phyloP scores from a whole-genome alignment of 345 rosid genomes.

The Isatis tinctoria region DNA sequence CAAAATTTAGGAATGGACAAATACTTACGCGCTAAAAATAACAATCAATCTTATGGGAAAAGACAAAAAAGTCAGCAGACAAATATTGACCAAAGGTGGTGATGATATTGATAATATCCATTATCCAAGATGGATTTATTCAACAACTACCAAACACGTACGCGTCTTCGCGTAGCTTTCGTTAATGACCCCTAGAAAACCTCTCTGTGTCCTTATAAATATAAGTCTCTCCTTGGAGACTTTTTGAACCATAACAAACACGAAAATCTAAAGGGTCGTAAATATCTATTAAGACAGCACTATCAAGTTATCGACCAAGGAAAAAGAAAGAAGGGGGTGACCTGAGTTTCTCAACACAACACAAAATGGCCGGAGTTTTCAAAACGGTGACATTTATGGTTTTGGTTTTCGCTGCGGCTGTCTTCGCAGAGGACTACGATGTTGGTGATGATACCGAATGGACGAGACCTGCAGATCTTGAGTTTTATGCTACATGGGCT shows the following conservation, averaged over 20 bases:
- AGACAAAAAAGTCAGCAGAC: background rate
- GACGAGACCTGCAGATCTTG: constrained; percentile 8
- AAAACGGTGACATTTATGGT: constrained; percentile 18
- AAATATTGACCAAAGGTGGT: constrained; percentile 15
- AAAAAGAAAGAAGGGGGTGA: constrained; percentile 15
- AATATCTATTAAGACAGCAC: background rate
- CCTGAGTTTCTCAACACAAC: constrained; percentile 29
- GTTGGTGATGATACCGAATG: constrained; percentile 34
- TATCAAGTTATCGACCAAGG: constrained; percentile 1
- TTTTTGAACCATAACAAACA: constrained; percentile 10
- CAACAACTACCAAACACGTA: constrained; percentile 9
- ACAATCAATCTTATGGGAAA: background rate
- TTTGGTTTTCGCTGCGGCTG: constrained; percentile 25
- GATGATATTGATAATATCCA: background rate
- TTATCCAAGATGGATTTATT: background rate
- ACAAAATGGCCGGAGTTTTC: constrained; percentile 24
- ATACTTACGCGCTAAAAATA: background rate
- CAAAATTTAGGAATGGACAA: background rate
- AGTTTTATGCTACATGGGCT: constrained; percentile 27
- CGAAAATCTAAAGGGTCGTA: background rate
- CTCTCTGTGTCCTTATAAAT: constrained; percentile 14
- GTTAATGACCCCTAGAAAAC: background rate
- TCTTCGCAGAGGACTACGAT: constrained; percentile 29
- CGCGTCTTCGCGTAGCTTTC: constrained; percentile 16
- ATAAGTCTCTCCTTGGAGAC: background rate